Base-by-base conservation (phyloP, 1,284 basidiomycete species). In the Moniliophthora roreri region DNA sequence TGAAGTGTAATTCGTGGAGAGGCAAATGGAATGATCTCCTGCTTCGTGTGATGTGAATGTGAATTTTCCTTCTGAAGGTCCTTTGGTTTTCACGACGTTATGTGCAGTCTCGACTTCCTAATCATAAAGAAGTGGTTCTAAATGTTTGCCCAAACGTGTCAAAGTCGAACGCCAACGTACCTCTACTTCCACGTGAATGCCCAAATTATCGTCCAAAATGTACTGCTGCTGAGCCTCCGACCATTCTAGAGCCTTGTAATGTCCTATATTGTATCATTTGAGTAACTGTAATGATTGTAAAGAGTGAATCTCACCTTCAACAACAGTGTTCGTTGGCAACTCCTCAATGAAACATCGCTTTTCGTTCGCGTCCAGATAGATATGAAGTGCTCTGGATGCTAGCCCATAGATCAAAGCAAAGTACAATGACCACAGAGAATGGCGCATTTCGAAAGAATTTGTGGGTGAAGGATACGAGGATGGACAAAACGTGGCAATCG, bases 1-100 rank as follows among this genome's bases (percentile, higher is more conserved):
- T 5, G 90, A 85, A 6, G 87, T 79, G 67, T 93, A 89, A 67
- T 95, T 94, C 26, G 93, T 91, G 11, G 88, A 88, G 50, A 99
- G 81, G 69, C 97, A 99, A 68, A 99, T 97, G 52, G 91, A 86
- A 73, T 99, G 97, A 76, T 98, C 95, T 51, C 95, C 96, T 52
- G 95, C 82, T 59, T 96, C 93, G 71, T 98, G 93, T 2, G 94
- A 95, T 16, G 96, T 97, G 68, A 99, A 99, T 0, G 96, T 98
- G 73, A 99, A 99, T 58, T 87, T 86, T 46, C 96, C 91, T 52
- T 97, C 91, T 6, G 86, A 78, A 5, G 94, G 90, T 0, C 96
- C 97, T 15, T 86, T 87, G 2, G 94, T 95, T 63, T 90, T 89
- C 38, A 94, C 93, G 26, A 96, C 89, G 48, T 77, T 72, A 62